These are phyloP conservation scores for Myrica gale DNA, from an alignment of 306 rosid species.

Conservation along the genomic window DNA sequence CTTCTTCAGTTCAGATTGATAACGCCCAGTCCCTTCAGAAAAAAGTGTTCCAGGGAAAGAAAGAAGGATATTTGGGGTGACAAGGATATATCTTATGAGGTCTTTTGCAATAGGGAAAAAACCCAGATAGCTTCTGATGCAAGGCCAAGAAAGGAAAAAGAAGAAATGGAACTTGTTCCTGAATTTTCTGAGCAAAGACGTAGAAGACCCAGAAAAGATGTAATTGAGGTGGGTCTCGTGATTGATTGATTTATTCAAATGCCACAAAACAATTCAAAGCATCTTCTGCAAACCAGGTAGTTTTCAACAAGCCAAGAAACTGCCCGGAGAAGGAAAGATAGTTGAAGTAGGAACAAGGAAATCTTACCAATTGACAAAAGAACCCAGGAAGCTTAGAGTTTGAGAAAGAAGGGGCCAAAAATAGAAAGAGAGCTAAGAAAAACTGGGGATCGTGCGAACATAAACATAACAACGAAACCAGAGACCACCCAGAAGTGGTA, in stretches of 20 bases:
- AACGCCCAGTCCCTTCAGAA: neutral
- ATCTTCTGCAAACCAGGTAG: neutral
- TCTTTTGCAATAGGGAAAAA: neutral
- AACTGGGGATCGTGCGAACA: neutral
- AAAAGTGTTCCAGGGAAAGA: no score
- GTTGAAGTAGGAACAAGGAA: neutral
- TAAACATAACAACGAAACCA: neutral
- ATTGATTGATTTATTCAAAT: constrained; percentile 6
- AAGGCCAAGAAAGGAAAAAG: constrained; percentile 9
- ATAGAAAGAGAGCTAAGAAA: neutral
- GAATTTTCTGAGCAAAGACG: neutral
- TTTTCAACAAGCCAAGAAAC: constrained; percentile 8
- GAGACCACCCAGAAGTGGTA: constrained; percentile 2
- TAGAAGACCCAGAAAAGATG: neutral
- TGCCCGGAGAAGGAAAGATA: constrained; percentile 25
- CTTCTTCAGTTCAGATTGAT: neutral
- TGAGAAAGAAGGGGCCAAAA: constrained; percentile 7
- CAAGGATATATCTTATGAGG: no score
- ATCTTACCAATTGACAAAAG: constrained; percentile 15
- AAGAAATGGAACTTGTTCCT: neutral
- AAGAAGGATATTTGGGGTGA: neutral
- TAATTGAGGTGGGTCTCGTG: neutral
- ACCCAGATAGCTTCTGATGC: constrained; percentile 10
- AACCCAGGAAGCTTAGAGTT: neutral
- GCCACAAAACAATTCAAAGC: neutral